Conservation (phyloP, 139 green algal species). For the Closterium sp. region DNA sequence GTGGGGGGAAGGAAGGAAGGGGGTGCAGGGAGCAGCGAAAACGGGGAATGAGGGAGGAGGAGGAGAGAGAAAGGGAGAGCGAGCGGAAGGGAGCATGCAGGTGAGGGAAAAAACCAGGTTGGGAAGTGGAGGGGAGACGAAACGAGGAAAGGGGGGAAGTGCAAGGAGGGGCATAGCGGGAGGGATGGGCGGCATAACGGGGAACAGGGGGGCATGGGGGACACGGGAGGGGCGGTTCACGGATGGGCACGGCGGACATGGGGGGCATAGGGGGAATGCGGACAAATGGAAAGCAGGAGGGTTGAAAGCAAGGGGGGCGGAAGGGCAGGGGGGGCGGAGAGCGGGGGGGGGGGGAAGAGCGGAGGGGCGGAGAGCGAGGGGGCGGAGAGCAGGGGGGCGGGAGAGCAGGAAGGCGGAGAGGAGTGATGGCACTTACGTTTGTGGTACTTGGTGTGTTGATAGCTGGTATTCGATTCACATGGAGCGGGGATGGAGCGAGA, state of each 20-base stretch:
- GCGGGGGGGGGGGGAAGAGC: not conserved
- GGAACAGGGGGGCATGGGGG: not conserved
- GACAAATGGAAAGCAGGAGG: not conserved
- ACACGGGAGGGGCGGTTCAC: not conserved
- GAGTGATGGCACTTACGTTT: conserved; percentile 59
- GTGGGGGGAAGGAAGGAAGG: no score
- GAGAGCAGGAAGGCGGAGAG: not conserved
- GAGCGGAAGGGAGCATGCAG: not conserved
- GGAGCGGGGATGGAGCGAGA: not conserved
- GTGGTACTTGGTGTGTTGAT: conserved; percentile 94
- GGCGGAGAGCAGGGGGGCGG: not conserved
- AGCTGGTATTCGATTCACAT: conserved; percentile 63
- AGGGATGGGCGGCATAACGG: not conserved
- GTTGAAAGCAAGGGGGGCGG: no score
- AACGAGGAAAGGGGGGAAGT: not conserved
- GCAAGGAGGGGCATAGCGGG: not conserved
- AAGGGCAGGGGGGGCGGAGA: no score
- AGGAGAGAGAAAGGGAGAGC: no score
- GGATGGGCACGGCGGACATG: not conserved
- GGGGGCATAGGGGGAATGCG: not conserved
- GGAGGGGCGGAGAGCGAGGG: not conserved
- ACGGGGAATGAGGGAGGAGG: no score
- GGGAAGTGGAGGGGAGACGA: not conserved
- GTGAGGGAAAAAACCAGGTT: no score
- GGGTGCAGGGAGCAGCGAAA: not conserved